Conservation (phyloP, 75 land plant species). For the Cupressus sempervirens region DNA sequence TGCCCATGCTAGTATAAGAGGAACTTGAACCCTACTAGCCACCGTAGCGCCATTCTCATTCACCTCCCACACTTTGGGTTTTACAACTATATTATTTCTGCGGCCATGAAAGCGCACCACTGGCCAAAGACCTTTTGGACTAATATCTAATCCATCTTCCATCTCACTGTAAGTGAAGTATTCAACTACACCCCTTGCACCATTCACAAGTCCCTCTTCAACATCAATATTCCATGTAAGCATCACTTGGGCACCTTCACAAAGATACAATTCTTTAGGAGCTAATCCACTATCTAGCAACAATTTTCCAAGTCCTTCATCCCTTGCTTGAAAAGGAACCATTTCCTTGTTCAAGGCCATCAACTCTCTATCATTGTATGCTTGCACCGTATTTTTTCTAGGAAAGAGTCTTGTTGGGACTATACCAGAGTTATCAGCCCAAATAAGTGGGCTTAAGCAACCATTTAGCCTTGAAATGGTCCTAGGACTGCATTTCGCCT, state of each 20-base stretch:
- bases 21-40: conserved; percentile 58
- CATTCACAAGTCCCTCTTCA: conserved; percentile 60
- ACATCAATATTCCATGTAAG: conserved; percentile 55
- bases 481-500: conserved; percentile 32
- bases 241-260: conserved; percentile 75
- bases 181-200: conserved; percentile 54
- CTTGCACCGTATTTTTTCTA: conserved; percentile 35
- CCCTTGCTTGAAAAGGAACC: conserved; percentile 37
- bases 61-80: conserved; percentile 10
- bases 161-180: conserved; percentile 18
- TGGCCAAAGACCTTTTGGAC: conserved; percentile 35
- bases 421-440: conserved; percentile 5
- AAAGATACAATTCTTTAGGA: conserved; percentile 34
- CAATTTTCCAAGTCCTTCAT: conserved; percentile 30
- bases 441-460: conserved; percentile 4
- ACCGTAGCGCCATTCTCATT: conserved; percentile 38
- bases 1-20: conserved; percentile 75
- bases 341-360: conserved; percentile 29
- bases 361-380: conserved; percentile 44
- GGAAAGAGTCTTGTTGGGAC: conserved; percentile 50
- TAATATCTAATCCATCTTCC: neutral
- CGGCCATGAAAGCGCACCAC: conserved; percentile 52
- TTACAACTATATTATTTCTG: conserved; percentile 17
- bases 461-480: conserved; percentile 22
- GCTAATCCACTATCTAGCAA: conserved; percentile 43